Evolutionary conservation across 345 rosid species (phyloP).

Genomic region (Cardamine resedifolia): DNA sequence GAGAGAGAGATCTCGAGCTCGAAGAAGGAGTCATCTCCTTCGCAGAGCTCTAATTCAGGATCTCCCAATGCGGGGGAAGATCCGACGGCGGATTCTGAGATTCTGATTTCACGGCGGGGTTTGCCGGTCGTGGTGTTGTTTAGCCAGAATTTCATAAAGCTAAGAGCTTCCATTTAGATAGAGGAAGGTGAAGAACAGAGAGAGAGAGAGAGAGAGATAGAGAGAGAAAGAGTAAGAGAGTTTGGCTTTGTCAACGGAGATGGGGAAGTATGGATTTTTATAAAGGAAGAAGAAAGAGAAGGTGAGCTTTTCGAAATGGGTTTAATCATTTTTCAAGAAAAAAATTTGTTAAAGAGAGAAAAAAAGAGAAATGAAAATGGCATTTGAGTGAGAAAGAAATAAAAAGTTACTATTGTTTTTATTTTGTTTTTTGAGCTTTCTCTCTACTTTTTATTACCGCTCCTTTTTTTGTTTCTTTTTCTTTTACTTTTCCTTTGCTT

Average conservation of each 20-base stretch:
- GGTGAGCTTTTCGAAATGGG: slow-evolving; percentile 51
- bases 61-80: slow-evolving; percentile 27
- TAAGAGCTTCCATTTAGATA: slow-evolving; percentile 62
- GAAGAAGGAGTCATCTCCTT: slow-evolving; percentile 87
- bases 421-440: slow-evolving; percentile 2
- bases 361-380: slow-evolving; percentile 16
- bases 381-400: neutral
- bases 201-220: neutral
- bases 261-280: slow-evolving; percentile 15
- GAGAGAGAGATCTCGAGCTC: slow-evolving; percentile 76
- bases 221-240: neutral
- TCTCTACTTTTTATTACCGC: slow-evolving; percentile 8
- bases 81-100: slow-evolving; percentile 25
- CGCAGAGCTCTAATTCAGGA: slow-evolving; percentile 44
- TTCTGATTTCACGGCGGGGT: slow-evolving; percentile 38
- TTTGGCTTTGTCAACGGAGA: slow-evolving; percentile 35
- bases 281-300: slow-evolving; percentile 24
- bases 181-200: neutral
- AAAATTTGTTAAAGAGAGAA: neutral
- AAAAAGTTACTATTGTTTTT: neutral
- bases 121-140: slow-evolving; percentile 34
- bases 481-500: slow-evolving; percentile 4
- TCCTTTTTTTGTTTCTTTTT: neutral
- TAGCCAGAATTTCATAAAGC: slow-evolving; percentile 60
- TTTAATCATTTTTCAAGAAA: slow-evolving; percentile 29